A percentile compares a stretch with the other conserved stretches of the same genome.
These are phyloP conservation scores for Taphrina sp. DNA, from an alignment of 1,139 yeast species.

Conservation along the genomic window DNA sequence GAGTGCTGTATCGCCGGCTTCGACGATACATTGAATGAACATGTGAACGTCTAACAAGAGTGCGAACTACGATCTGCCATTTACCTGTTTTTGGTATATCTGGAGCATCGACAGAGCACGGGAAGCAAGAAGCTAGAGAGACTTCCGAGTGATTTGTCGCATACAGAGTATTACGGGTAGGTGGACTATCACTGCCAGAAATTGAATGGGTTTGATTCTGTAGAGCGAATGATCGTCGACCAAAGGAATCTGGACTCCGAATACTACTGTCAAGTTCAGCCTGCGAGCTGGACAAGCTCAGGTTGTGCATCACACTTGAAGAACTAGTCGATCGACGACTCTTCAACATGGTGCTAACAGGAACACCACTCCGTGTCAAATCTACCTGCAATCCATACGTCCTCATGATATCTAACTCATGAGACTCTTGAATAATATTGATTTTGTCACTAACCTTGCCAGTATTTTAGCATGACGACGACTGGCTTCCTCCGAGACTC, in stretches of 20 bases:
- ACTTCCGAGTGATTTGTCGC: neutral
- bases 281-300: too few species aligned
- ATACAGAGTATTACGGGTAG: neutral
- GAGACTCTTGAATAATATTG: neutral
- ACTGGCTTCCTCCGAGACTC: constrained; percentile 13
- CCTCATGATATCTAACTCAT: neutral
- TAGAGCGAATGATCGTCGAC: too few species aligned
- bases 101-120: neutral
- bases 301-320: too few species aligned
- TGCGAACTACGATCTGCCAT: neutral
- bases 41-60: neutral
- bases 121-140: neutral
- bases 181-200: neutral
- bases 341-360: constrained; percentile 4
- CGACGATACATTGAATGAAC: neutral
- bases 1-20: neutral
- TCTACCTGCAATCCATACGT: constrained; percentile 16
- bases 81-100: neutral
- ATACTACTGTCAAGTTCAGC: too few species aligned
- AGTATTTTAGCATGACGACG: constrained; percentile 17
- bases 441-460: constrained; percentile 4
- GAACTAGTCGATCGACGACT: too few species aligned
- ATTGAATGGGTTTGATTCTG: too few species aligned
- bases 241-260: neutral
- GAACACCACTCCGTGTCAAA: constrained; percentile 1